Evolutionary conservation across 2,329 filamentous ascomycete genomes (phyloP).

Genomic region (Epichloe coenophiala): DNA sequence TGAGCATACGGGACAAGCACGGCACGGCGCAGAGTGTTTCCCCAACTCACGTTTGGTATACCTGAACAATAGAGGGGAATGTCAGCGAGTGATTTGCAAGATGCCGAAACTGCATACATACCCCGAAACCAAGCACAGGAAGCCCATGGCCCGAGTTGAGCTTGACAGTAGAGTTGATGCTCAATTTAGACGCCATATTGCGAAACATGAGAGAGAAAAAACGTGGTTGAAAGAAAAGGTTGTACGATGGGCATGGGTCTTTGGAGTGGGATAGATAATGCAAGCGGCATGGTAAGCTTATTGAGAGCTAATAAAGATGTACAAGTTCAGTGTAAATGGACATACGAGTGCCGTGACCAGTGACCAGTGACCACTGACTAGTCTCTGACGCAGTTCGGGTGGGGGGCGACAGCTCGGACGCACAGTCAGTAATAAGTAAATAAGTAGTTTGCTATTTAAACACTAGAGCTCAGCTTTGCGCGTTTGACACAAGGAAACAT

Average conservation of each 20-base stretch:
- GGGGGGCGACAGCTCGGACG: too few relatives aligned
- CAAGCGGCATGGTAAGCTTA: too few relatives aligned
- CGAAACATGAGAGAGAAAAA: slow-evolving; percentile 5
- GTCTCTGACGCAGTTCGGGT: too few relatives aligned
- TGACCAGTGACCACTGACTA: too few relatives aligned
- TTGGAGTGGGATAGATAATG: too few relatives aligned
- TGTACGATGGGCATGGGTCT: neutral
- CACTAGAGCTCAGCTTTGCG: too few relatives aligned
- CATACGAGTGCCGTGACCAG: too few relatives aligned
- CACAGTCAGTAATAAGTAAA: too few relatives aligned
- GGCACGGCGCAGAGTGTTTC: too few relatives aligned
- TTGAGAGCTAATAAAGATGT: too few relatives aligned
- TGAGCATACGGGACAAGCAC: neutral
- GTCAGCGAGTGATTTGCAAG: neutral
- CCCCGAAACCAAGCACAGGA: slow-evolving; percentile 39
- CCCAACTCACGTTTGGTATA: slow-evolving; percentile 36
- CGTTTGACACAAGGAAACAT: too few relatives aligned
- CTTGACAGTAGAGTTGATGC: slow-evolving; percentile 34
- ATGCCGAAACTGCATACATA: slow-evolving; percentile 13
- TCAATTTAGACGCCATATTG: slow-evolving; percentile 33
- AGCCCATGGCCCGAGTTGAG: slow-evolving; percentile 41
- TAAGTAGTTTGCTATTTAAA: neutral
- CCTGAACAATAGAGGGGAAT: slow-evolving; percentile 17
- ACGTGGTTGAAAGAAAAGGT: neutral
- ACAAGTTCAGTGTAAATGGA: too few relatives aligned